These are phyloP conservation scores for Solanum lycopersicoides DNA, from an alignment of 257 asterid genomes.

Conservation along the genomic window DNA sequence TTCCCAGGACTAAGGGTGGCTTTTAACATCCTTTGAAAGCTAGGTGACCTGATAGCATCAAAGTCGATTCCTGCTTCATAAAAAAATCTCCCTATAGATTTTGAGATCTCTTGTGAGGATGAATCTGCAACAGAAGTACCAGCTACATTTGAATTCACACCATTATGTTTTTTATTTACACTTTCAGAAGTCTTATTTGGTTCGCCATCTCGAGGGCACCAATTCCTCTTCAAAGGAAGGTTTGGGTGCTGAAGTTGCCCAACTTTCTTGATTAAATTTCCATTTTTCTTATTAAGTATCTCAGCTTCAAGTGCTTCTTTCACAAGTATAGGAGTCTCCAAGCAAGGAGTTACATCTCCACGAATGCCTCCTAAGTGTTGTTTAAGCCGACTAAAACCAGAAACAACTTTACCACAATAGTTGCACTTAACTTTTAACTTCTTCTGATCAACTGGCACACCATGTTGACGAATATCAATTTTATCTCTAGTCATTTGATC, in stretches of 20 bases:
- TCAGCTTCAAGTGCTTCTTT: slow-evolving; percentile 8
- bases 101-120: slow-evolving; percentile 7
- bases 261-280: neutral
- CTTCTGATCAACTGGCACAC: neutral
- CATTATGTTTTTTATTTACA: slow-evolving; percentile 1
- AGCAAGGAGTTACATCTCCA: slow-evolving; percentile 13
- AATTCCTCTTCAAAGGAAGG: slow-evolving; percentile 9
- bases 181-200: neutral
- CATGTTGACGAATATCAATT: slow-evolving; percentile 1
- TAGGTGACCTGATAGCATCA: slow-evolving; percentile 14
- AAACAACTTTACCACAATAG: slow-evolving; percentile 10
- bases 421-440: slow-evolving; percentile 7
- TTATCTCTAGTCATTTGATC: neutral
- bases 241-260: slow-evolving; percentile 1
- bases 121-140: neutral
- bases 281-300: slow-evolving; percentile 8
- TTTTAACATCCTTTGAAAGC: slow-evolving; percentile 32
- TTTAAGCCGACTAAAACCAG: slow-evolving; percentile 6
- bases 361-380: slow-evolving; percentile 16
- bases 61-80: slow-evolving; percentile 36
- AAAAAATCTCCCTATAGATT: slow-evolving; percentile 31
- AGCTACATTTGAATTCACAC: neutral
- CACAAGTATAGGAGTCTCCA: neutral
- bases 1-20: slow-evolving; percentile 4
- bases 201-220: neutral